These are phyloP conservation scores for Kwoniella pini DNA, from an alignment of 768 basidiomycete species.

Conservation along the genomic window DNA sequence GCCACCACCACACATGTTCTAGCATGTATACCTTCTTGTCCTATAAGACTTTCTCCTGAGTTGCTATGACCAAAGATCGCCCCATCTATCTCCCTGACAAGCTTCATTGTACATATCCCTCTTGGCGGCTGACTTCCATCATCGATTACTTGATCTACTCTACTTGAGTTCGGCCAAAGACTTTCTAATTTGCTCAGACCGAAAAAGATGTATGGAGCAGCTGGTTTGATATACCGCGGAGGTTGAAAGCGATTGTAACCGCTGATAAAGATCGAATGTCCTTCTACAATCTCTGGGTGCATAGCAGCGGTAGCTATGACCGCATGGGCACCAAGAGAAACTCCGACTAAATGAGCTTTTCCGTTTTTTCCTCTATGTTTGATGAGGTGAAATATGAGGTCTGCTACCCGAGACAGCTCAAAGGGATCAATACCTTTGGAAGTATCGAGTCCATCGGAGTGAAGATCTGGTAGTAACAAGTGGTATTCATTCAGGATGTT, in stretches of 20 bases:
- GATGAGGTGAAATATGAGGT: neutral
- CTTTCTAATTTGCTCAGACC: neutral
- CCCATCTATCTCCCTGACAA: neutral
- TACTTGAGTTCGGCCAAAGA: neutral
- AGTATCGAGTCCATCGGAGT: neutral
- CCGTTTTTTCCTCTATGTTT: neutral
- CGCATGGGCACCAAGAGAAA: neutral
- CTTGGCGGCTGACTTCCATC: neutral
- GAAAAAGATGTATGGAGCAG: neutral
- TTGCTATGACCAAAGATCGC: neutral
- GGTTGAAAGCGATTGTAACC: neutral
- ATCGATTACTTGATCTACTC: neutral
- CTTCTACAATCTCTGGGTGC: neutral
- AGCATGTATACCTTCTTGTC: neutral
- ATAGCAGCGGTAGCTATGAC: neutral
- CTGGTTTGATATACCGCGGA: neutral
- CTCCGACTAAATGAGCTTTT: neutral
- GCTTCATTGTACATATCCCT: neutral
- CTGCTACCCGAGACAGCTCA: neutral
- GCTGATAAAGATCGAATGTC: neutral
- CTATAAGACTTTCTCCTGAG: neutral
- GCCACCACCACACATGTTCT: neutral
- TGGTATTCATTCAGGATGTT: neutral
- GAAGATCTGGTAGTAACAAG: neutral
- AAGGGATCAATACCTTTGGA: neutral